Evolutionary conservation across 2,329 filamentous ascomycete genomes (phyloP).

Genomic region (Esteya vermicola): DNA sequence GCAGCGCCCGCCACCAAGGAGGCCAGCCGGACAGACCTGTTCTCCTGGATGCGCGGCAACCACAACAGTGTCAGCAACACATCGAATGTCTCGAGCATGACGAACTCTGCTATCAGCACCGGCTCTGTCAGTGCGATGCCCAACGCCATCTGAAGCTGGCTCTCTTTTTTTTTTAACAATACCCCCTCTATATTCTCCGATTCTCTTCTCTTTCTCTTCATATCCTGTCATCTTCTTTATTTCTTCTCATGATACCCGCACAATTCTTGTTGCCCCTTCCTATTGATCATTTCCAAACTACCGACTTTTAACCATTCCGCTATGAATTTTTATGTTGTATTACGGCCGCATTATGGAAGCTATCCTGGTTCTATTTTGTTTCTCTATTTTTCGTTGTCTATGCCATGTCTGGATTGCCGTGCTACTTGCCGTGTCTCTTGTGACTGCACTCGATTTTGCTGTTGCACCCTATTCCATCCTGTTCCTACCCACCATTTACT

Average conservation of each 20-base stretch:
- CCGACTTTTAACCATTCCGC: background rate
- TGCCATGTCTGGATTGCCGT: too few species aligned
- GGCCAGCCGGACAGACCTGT: background rate
- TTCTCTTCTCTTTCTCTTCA: background rate
- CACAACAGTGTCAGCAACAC: background rate
- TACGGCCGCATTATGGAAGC: slow-evolving; percentile 1
- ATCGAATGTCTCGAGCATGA: too few species aligned
- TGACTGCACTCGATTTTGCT: too few species aligned
- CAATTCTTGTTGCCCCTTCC: background rate
- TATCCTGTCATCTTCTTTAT: background rate
- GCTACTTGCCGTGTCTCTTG: too few species aligned
- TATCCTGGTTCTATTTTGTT: background rate
- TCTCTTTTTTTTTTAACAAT: too few species aligned
- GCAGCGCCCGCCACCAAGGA: background rate
- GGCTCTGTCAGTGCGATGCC: too few species aligned
- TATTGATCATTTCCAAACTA: too few species aligned
- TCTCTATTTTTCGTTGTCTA: background rate
- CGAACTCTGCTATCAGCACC: background rate
- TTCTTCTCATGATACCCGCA: background rate
- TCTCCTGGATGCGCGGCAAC: slow-evolving; percentile 4
- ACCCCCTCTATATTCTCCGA: too few species aligned
- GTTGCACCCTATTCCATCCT: too few species aligned
- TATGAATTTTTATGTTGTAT: background rate
- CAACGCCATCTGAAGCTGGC: background rate
- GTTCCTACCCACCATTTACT: too few species aligned